Base-by-base conservation (phyloP, 2,329 filamentous ascomycete genomes). In the Xylogone sp. region DNA sequence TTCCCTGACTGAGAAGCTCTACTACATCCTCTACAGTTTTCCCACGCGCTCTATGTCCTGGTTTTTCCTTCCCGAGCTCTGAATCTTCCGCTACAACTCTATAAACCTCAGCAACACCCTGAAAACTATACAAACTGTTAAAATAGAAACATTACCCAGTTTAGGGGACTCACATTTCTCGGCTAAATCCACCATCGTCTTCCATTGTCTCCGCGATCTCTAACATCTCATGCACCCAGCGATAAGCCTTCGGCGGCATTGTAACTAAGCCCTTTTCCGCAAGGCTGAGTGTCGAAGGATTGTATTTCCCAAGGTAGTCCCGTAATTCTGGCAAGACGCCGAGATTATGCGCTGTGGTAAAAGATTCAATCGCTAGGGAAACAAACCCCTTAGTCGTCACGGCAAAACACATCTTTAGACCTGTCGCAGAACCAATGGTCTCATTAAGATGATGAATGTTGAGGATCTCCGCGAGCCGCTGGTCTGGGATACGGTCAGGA, bases 211-310 rank as follows among this genome's bases (percentile, higher is more conserved):
- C 71, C 10, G 79, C 79, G 60, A 90, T 88, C 73, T 89, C 81
- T 59, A 82, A 76, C 86, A 90, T 89, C 72, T 90, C 86, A 31
- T 76, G 72, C 0, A 88, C 82, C 86, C 86, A 90, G 12, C 87
- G 74, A 65, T 88, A 88, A 19, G 87, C 86, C 69, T 90, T 90
- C 12, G 81, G 79, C 21, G 84, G 76, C 78, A 89, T 86, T 12
- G 67, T 71, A 2, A 78, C 70, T 13, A 87, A 69, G 2, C 76
- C 70, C 43, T 65, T 71, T 60, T 82, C 76, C 1, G 75, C 79
- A 46, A 69, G 63, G 20, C 68, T 63, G 8, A 74, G 71, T 22
- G 45, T 47, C 18, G 45, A 19, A 8, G 45, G 45, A 16, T 47
- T 47, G 21, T 47, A 47, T n/a, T 34, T 47, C 20, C 21, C 27